Conservation (phyloP, 257 asterid genomes). For the Verbascum thapsus region DNA sequence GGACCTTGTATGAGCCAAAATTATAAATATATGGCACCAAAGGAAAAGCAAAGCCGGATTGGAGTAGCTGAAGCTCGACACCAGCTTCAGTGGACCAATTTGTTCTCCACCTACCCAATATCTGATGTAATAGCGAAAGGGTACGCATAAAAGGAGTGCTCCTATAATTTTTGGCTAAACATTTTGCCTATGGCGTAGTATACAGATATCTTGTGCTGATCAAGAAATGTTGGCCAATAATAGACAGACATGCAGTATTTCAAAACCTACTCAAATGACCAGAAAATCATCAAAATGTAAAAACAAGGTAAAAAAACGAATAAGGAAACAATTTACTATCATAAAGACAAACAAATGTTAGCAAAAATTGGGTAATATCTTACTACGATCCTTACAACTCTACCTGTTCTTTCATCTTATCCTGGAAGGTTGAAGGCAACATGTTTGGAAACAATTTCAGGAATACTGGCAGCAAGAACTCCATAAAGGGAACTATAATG, state of each 20-base stretch:
- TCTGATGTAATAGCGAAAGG: slow-evolving; percentile 9
- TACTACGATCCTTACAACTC: slow-evolving; percentile 16
- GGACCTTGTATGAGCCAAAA: slow-evolving; percentile 7
- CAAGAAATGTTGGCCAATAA: not conserved
- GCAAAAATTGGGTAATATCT: slow-evolving; percentile 4
- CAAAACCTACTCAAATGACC: not conserved
- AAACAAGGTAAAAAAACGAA: not conserved
- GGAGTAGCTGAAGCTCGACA: slow-evolving; percentile 12
- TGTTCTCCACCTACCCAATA: slow-evolving; percentile 10
- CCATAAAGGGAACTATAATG: slow-evolving; percentile 93
- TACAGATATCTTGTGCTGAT: not conserved
- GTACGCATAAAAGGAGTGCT: not conserved
- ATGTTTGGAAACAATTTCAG: slow-evolving; percentile 93
- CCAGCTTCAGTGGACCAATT: not conserved
- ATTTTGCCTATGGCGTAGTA: slow-evolving; percentile 7
- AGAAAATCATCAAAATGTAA: slow-evolving; percentile 6
- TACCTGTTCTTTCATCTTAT: slow-evolving; percentile 99
- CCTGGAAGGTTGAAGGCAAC: slow-evolving; percentile 98
- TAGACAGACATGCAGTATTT: slow-evolving; percentile 6
- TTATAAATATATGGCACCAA: slow-evolving; percentile 8
- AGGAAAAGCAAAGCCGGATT: not conserved
- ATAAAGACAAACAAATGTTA: slow-evolving; percentile 16
- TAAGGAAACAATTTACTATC: slow-evolving; percentile 6
- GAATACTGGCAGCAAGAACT: slow-evolving; percentile 88
- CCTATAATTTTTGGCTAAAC: not conserved